Base-by-base conservation (phyloP, 140 eudicot species). In the Eryngium alpinum region DNA sequence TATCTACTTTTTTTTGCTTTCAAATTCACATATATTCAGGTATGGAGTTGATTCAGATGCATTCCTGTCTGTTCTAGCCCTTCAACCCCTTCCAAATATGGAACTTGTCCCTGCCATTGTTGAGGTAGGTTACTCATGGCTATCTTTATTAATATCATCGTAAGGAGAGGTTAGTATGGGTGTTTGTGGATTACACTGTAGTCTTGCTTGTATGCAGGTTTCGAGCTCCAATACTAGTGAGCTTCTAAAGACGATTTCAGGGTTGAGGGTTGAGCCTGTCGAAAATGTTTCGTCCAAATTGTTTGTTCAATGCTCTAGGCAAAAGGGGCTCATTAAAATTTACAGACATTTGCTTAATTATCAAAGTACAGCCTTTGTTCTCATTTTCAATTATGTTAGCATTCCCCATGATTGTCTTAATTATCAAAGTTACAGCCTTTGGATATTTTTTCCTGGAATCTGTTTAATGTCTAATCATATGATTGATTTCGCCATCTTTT, bases 301-400 rank as follows among this genome's bases (percentile, higher is more conserved):
- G 83, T 92, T 96, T 90, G 99, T 96, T 82, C 99, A 96, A 72
- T 93, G 99, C 86, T 96, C 99, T 86, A 88, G 99, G 59, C 98
- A 96, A 57, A 96, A 90, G 84, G 99, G 98, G 82, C 98, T 96
- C 50, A 90, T 96, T 81, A 96, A 92, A 85, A 96, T 96, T 74
- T 96, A 96, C 80, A 85, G 90, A 79, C 99, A 96, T 88, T 81
- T 96, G 90, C 99, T 96, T 75, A 91, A 96, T 83, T 96, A 91
- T 91, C 92, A 77, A 90, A 96, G 99, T 96, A 96, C 56, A 66
- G 62, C 71, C 81, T 85, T 1, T 52, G 27, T 80, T 14, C 56
- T 76, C 71, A 59, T 74, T 84, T 28, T 33, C 72, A 75, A 56
- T 72, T 59, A 50, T n/a, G n/a, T n/a, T n/a, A n/a, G n/a, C n/a